Percentiles rank a stretch among this genome's conserved stretches.
phyloP scores from a whole-genome alignment of 495 filamentous ascomycete species.

The Penicillium cataractarum region DNA sequence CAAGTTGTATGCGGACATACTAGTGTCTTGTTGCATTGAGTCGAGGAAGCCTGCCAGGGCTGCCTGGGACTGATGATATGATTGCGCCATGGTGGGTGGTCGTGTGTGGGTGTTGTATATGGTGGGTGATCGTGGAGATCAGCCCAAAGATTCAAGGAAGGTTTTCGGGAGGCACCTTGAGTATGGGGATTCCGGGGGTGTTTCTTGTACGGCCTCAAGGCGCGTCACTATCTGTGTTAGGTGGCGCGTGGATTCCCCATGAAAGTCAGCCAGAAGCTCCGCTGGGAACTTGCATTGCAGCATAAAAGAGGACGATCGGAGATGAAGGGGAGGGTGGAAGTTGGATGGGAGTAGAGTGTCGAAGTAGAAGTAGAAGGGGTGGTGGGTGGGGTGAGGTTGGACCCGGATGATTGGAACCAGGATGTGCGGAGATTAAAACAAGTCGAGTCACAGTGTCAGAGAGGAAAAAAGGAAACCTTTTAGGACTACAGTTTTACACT shows the following conservation, averaged over 20 bases:
- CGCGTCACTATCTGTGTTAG: constrained; percentile 3
- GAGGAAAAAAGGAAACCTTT: not conserved
- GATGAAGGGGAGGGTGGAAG: not conserved
- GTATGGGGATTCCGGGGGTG: constrained; percentile 1
- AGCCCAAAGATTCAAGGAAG: not conserved
- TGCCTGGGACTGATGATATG: constrained; percentile 39
- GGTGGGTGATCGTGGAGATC: not conserved
- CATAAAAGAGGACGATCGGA: not conserved
- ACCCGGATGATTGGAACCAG: constrained; percentile 29
- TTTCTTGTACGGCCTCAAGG: not conserved
- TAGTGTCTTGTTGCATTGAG: constrained; percentile 34
- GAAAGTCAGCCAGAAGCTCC: constrained; percentile 18
- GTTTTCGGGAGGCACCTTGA: not conserved
- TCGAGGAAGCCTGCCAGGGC: constrained; percentile 38
- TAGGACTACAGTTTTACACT: too few species aligned
- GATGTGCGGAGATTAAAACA: constrained; percentile 33
- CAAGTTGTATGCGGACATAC: constrained; percentile 41
- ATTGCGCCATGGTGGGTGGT: constrained; percentile 39
- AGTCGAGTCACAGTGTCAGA: not conserved
- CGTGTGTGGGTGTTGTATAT: not conserved
- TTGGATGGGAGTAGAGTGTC: not conserved
- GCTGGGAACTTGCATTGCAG: constrained; percentile 18
- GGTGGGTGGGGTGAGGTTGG: constrained; percentile 7
- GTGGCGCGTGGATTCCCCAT: constrained; percentile 16
- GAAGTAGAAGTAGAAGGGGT: constrained; percentile 12